Conservation (phyloP, 2,329 filamentous ascomycete genomes). For the Fonsecaea multimorphosa region DNA sequence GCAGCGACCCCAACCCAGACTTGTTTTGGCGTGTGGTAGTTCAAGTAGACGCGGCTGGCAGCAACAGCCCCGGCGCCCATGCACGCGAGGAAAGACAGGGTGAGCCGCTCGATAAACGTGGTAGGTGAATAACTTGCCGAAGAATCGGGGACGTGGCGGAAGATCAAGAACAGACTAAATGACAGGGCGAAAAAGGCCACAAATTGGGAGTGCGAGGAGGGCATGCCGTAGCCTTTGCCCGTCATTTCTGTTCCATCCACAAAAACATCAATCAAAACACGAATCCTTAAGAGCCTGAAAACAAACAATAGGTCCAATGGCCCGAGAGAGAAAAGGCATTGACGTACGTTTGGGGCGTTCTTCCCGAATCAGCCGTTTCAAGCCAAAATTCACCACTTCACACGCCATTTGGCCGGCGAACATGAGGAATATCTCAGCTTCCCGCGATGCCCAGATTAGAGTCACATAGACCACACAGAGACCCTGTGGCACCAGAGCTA, state of each 20-base stretch:
- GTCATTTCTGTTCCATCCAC: conserved; percentile 65
- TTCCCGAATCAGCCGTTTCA: conserved; percentile 92
- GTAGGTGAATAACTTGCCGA: conserved; percentile 51
- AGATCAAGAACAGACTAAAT: conserved; percentile 80
- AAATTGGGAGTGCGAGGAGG: conserved; percentile 92
- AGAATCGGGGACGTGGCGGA: conserved; percentile 64
- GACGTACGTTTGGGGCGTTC: conserved; percentile 78
- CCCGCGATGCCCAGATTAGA: conserved; percentile 87
- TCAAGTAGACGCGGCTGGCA: conserved; percentile 84
- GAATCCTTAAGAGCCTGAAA: neutral
- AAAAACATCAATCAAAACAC: conserved; percentile 7
- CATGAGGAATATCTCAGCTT: conserved; percentile 86
- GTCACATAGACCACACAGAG: conserved; percentile 90
- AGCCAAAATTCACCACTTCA: conserved; percentile 84
- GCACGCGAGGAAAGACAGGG: conserved; percentile 64
- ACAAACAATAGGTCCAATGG: neutral
- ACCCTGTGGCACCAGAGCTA: conserved; percentile 90
- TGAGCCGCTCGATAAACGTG: conserved; percentile 61
- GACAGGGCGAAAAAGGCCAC: conserved; percentile 89
- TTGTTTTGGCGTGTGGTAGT: conserved; percentile 88
- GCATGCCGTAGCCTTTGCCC: conserved; percentile 97
- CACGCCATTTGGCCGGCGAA: conserved; percentile 90
- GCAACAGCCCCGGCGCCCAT: conserved; percentile 72
- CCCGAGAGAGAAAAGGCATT: neutral
- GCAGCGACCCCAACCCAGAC: conserved; percentile 79